phyloP scores from a whole-genome alignment of 345 rosid species.

The Citrus unshiu region DNA sequence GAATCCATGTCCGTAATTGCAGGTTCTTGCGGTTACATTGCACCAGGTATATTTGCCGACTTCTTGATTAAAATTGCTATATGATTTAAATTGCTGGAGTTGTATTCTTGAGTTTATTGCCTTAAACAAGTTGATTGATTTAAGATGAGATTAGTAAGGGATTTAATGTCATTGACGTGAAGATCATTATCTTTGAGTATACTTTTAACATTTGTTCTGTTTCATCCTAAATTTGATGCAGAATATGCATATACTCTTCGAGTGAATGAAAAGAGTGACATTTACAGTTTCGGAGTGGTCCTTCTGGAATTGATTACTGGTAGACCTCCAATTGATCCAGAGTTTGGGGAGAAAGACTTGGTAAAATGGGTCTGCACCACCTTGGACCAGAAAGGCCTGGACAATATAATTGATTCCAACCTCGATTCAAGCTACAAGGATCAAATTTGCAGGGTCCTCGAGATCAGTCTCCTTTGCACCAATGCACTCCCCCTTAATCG shows the following conservation, averaged over 20 bases:
- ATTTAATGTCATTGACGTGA: background rate
- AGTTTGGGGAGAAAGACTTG: constrained; percentile 76
- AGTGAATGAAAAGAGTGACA: constrained; percentile 95
- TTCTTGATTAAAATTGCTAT: background rate
- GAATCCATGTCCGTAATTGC: constrained; percentile 84
- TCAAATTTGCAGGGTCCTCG: constrained; percentile 59
- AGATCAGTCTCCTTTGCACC: constrained; percentile 73
- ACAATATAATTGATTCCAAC: constrained; percentile 56
- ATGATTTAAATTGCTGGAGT: background rate
- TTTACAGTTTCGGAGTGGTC: constrained; percentile 88
- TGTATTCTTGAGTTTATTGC: background rate
- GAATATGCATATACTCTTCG: constrained; percentile 84
- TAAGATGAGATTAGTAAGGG: background rate
- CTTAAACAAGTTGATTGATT: background rate
- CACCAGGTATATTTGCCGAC: constrained; percentile 62
- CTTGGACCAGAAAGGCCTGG: constrained; percentile 47
- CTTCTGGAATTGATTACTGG: constrained; percentile 81
- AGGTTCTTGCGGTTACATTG: constrained; percentile 92
- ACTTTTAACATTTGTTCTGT: background rate
- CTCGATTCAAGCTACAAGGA: constrained; percentile 48
- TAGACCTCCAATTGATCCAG: constrained; percentile 58
- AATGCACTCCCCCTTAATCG: constrained; percentile 71
- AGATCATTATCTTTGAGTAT: background rate
- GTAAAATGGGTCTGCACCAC: constrained; percentile 68
- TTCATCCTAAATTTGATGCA: constrained; percentile 23